phyloP scores from a whole-genome alignment of 2,329 filamentous ascomycete species.

The Escovopsis sp. region DNA sequence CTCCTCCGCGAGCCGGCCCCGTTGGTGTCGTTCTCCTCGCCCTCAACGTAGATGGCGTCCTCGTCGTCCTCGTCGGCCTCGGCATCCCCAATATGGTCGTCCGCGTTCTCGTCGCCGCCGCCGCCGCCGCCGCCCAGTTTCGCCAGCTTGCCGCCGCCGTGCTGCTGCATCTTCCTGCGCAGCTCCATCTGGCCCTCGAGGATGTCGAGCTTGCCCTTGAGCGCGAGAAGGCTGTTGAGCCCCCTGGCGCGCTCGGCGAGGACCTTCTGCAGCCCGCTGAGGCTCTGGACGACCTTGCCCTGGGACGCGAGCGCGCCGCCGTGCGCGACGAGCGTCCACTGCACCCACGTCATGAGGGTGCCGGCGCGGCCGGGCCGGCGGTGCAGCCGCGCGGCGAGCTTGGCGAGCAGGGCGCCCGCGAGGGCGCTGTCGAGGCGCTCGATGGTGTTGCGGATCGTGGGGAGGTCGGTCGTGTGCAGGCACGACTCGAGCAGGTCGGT shows the following conservation, averaged over 20 bases:
- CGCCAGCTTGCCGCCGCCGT: slow-evolving; percentile 13
- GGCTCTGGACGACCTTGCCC: slow-evolving; percentile 64
- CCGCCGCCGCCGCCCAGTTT: no score
- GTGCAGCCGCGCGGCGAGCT: slow-evolving; percentile 76
- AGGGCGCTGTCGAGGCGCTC: slow-evolving; percentile 78
- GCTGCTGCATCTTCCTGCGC: slow-evolving; percentile 48
- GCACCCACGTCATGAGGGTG: slow-evolving; percentile 85
- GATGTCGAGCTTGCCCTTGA: slow-evolving; percentile 95
- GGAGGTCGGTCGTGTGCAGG: slow-evolving; percentile 62
- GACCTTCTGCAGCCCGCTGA: slow-evolving; percentile 70
- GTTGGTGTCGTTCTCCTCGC: slow-evolving; percentile 46
- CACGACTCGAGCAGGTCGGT: slow-evolving; percentile 80
- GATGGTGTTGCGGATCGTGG: slow-evolving; percentile 75
- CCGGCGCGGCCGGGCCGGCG: slow-evolving; percentile 78
- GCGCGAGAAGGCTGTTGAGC: slow-evolving; percentile 64
- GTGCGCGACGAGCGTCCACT: slow-evolving; percentile 86
- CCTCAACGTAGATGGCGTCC: slow-evolving; percentile 79
- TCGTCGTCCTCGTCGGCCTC: slow-evolving; percentile 37
- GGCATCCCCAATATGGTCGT: slow-evolving; percentile 9
- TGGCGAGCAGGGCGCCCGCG: slow-evolving; percentile 63
- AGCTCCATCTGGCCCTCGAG: slow-evolving; percentile 79
- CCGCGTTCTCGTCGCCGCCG: no score
- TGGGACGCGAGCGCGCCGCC: slow-evolving; percentile 82
- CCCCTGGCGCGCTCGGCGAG: slow-evolving; percentile 75
- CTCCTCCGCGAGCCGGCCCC: slow-evolving; percentile 22